Conservation (phyloP, 129 eudicot genomes). For the Pseudognaphalium luteoalbum region DNA sequence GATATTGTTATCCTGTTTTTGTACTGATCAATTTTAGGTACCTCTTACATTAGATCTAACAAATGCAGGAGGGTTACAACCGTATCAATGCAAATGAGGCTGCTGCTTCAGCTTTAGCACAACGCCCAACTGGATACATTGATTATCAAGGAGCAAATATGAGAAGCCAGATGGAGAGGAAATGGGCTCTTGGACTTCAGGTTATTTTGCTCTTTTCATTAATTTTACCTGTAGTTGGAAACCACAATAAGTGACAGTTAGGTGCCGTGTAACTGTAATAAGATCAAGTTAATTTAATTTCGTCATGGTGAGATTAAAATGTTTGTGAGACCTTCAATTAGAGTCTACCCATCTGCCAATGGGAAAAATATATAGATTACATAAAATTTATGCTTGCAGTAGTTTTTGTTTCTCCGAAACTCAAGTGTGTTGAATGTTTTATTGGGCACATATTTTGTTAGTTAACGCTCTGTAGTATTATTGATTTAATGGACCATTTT, state of each 20-base stretch:
- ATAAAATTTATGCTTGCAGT: neutral
- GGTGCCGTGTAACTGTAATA: neutral
- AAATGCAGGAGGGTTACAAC: constrained; percentile 17
- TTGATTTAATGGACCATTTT: constrained; percentile 17
- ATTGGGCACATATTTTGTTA: constrained; percentile 8
- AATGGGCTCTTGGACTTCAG: constrained; percentile 99
- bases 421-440: neutral
- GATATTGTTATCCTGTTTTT: neutral
- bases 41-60: neutral
- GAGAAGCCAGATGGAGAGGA: constrained; percentile 71
- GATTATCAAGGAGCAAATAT: constrained; percentile 67
- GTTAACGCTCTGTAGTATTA: constrained; percentile 9
- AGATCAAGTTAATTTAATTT: neutral
- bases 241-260: neutral
- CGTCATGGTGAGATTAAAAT: neutral
- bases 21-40: neutral
- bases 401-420: neutral
- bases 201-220: constrained; percentile 24
- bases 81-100: constrained; percentile 14
- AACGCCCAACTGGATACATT: constrained; percentile 13
- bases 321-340: neutral
- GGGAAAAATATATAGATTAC: neutral
- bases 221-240: neutral
- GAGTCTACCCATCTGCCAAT: neutral
- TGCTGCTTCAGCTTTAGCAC: constrained; percentile 8